Evolutionary conservation across 2,329 filamentous ascomycete species (phyloP).

Genomic region (Penicillium sclerotigenum): DNA sequence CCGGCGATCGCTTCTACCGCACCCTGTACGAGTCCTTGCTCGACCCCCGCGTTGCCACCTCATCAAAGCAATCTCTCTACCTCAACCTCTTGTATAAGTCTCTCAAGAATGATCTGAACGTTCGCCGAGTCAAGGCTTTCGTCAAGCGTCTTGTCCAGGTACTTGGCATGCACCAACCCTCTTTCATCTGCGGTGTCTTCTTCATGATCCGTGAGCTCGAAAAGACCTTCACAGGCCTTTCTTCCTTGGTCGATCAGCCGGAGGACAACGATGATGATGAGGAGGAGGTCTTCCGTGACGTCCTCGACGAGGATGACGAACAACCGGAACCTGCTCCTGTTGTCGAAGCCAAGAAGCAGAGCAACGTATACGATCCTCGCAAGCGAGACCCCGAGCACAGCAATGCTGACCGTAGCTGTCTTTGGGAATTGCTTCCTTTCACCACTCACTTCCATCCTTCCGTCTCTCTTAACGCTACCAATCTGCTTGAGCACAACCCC

Average conservation of each 20-base stretch:
- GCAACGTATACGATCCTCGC: constrained; percentile 69
- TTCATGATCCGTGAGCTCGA: constrained; percentile 83
- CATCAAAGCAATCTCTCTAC: constrained; percentile 93
- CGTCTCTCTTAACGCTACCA: constrained; percentile 75
- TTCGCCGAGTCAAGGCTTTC: constrained; percentile 91
- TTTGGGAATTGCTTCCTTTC: constrained; percentile 85
- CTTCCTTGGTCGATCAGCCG: constrained; percentile 72
- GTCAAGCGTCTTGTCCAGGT: constrained; percentile 89
- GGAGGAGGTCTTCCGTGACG: constrained; percentile 68
- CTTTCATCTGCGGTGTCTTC: constrained; percentile 89
- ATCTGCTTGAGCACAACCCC: constrained; percentile 65
- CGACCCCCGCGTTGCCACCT: constrained; percentile 80
- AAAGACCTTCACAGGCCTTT: constrained; percentile 73
- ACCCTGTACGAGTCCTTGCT: constrained; percentile 93
- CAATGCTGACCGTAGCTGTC: constrained; percentile 85
- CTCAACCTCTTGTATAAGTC: constrained; percentile 87
- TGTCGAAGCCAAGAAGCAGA: constrained; percentile 31
- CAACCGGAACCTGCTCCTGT: constrained; percentile 18
- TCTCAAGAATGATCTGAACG: constrained; percentile 84
- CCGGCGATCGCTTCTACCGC: constrained; percentile 87
- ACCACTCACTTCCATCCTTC: constrained; percentile 88
- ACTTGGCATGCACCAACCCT: constrained; percentile 80
- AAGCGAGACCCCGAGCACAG: constrained; percentile 90
- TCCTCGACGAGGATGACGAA: constrained; percentile 54
- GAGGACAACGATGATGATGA: constrained; percentile 71